phyloP scores from a whole-genome alignment of 1,139 yeast species.

The Saccharomycopsis crataegensis region DNA sequence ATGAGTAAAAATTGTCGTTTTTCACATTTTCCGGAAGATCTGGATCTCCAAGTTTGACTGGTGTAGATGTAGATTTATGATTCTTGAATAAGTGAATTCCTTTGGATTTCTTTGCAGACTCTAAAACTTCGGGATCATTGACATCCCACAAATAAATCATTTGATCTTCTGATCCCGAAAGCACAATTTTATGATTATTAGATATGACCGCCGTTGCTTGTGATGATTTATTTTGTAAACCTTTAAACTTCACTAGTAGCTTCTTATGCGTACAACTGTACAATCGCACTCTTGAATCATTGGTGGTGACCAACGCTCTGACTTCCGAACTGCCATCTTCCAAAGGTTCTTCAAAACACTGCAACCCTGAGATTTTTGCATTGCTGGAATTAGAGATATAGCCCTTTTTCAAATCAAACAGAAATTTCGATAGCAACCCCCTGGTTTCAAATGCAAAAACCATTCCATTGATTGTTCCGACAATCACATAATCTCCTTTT shows the following conservation, averaged over 20 bases:
- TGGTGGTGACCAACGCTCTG: slow-evolving; percentile 53
- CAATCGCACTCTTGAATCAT: slow-evolving; percentile 72
- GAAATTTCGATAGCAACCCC: slow-evolving; percentile 48
- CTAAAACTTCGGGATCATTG: slow-evolving; percentile 20
- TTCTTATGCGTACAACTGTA: slow-evolving; percentile 46
- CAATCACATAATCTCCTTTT: slow-evolving; percentile 55
- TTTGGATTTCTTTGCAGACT: slow-evolving; percentile 4
- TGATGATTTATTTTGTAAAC: slow-evolving; percentile 61
- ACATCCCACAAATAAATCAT: slow-evolving; percentile 65
- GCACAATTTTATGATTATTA: slow-evolving; percentile 45
- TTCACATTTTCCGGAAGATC: slow-evolving; percentile 32
- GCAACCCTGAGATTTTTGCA: slow-evolving; percentile 48
- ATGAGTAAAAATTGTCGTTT: slow-evolving; percentile 47
- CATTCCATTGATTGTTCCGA: slow-evolving; percentile 80
- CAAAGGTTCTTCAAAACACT: slow-evolving; percentile 25
- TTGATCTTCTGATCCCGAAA: slow-evolving; percentile 62
- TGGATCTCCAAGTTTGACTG: slow-evolving; percentile 2
- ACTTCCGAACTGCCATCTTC: slow-evolving; percentile 23
- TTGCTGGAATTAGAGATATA: slow-evolving; percentile 31
- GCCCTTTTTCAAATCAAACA: slow-evolving; percentile 46
- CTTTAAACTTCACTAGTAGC: slow-evolving; percentile 64
- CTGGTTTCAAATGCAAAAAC: slow-evolving; percentile 56
- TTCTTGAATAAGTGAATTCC: slow-evolving; percentile 10
- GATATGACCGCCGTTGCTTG: slow-evolving; percentile 63
- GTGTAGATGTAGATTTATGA: neutral